These are phyloP conservation scores for Ophiostoma himal-ulmi DNA, from an alignment of 2,329 filamentous ascomycete genomes.

Conservation along the genomic window DNA sequence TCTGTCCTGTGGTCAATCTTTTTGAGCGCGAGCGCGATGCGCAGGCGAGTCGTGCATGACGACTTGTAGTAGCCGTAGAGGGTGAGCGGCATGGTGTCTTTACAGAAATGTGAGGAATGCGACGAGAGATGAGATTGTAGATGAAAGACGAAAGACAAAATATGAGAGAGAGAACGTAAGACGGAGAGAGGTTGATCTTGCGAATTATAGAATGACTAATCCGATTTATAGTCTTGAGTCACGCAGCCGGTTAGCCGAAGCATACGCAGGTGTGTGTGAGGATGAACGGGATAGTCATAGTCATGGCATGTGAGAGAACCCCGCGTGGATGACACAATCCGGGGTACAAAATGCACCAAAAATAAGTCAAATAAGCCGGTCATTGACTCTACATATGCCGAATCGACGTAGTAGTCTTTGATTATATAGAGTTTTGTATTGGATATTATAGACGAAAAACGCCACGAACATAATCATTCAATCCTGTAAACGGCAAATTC, in stretches of 20 bases:
- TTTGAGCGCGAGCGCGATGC: conserved; percentile 55
- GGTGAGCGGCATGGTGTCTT: conserved; percentile 48
- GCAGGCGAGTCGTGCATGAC: conserved; percentile 56
- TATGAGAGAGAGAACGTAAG: neutral
- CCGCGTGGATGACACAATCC: no score
- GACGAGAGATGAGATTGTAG: neutral
- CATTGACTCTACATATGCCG: no score
- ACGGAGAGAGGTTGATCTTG: neutral
- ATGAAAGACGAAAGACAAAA: neutral
- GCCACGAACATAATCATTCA: no score
- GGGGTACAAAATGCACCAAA: no score
- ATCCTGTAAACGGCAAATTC: no score
- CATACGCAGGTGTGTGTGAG: neutral
- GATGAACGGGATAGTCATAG: no score
- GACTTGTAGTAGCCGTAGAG: conserved; percentile 59
- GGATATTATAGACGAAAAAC: no score
- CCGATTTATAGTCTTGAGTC: neutral
- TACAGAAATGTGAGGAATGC: neutral
- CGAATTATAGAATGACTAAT: neutral
- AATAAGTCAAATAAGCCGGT: no score
- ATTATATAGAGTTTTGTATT: no score
- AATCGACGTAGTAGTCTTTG: no score
- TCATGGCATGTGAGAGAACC: no score
- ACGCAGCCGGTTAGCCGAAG: neutral
- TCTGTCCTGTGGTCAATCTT: conserved; percentile 42